A percentile compares a stretch with the other conserved stretches of the same genome.
phyloP scores from a whole-genome alignment of 352 stramenopile species.

The Phytophthora constricta region DNA sequence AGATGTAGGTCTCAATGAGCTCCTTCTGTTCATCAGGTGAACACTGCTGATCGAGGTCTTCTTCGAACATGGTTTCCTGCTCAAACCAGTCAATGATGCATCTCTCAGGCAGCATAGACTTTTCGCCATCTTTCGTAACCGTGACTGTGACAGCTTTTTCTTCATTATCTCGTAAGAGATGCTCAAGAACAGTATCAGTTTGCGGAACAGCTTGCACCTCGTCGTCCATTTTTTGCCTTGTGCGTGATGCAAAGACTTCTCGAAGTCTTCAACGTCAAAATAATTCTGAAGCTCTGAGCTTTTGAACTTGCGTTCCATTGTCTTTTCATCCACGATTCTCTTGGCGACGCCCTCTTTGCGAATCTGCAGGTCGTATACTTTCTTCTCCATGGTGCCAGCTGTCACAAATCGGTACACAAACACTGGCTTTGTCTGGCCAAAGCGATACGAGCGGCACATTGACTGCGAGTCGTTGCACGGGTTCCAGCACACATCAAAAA shows the following conservation, averaged over 20 bases:
- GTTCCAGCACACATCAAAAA: slow-evolving; percentile 94
- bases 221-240: slow-evolving; percentile 32
- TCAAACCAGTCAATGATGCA: slow-evolving; percentile 89
- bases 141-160: slow-evolving; percentile 21
- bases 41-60: slow-evolving; percentile 85
- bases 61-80: slow-evolving; percentile 92
- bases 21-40: slow-evolving; percentile 73
- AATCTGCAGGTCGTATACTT: slow-evolving; percentile 92
- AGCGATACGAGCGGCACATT: slow-evolving; percentile 94
- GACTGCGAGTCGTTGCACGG: slow-evolving; percentile 92
- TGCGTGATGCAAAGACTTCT: slow-evolving; percentile 63
- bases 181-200: slow-evolving; percentile 58
- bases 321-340: slow-evolving; percentile 89
- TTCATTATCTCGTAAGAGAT: slow-evolving; percentile 55
- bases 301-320: slow-evolving; percentile 85
- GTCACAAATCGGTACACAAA: slow-evolving; percentile 94
- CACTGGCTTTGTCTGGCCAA: slow-evolving; percentile 91
- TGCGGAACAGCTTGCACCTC: slow-evolving; percentile 43
- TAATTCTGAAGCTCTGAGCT: slow-evolving; percentile 84
- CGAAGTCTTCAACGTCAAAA: slow-evolving; percentile 85
- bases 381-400: slow-evolving; percentile 93
- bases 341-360: slow-evolving; percentile 90
- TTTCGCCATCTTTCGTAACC: slow-evolving; percentile 15
- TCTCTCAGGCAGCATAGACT: slow-evolving; percentile 19
- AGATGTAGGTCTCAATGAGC: slow-evolving; percentile 72